phyloP scores from a whole-genome alignment of 768 basidiomycete genomes.

The Pisolithus orientalis region DNA sequence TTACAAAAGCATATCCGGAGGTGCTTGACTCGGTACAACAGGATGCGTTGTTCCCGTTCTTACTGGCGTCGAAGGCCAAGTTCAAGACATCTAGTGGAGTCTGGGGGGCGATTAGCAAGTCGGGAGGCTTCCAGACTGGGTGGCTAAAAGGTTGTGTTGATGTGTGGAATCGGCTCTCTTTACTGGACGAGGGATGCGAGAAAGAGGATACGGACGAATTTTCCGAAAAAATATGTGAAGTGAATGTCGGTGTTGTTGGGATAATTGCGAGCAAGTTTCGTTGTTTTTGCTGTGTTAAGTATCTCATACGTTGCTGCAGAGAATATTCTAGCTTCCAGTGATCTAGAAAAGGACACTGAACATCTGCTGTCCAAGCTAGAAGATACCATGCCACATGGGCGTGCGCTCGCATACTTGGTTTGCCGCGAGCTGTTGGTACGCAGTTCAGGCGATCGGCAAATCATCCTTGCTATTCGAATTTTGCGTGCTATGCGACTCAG shows the following conservation, averaged over 20 bases:
- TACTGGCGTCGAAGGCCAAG: constrained; percentile 68
- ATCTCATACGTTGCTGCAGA: constrained; percentile 33
- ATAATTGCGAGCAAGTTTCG: constrained; percentile 57
- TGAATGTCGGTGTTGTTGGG: constrained; percentile 50
- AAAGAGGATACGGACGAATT: constrained; percentile 23
- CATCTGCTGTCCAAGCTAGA: constrained; percentile 48
- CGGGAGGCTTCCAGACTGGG: constrained; percentile 22
- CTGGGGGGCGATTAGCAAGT: constrained; percentile 62
- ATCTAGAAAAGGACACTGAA: constrained; percentile 37
- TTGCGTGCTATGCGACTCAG: constrained; percentile 42
- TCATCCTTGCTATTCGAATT: constrained; percentile 45
- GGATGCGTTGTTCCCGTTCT: constrained; percentile 60
- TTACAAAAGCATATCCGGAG: constrained; percentile 29
- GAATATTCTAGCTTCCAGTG: constrained; percentile 53
- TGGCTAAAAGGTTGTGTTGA: constrained; percentile 53
- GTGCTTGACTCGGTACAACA: constrained; percentile 36
- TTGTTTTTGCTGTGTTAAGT: neutral
- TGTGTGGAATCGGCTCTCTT: constrained; percentile 29
- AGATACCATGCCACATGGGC: constrained; percentile 43
- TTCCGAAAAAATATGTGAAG: constrained; percentile 39
- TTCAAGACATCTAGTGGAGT: constrained; percentile 59
- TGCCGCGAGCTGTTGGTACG: constrained; percentile 53
- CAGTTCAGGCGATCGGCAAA: constrained; percentile 51
- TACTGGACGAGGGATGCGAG: constrained; percentile 17
- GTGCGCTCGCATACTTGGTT: constrained; percentile 55